Conservation (phyloP, 1,284 basidiomycete species). For the Cryptococcus sp. region DNA sequence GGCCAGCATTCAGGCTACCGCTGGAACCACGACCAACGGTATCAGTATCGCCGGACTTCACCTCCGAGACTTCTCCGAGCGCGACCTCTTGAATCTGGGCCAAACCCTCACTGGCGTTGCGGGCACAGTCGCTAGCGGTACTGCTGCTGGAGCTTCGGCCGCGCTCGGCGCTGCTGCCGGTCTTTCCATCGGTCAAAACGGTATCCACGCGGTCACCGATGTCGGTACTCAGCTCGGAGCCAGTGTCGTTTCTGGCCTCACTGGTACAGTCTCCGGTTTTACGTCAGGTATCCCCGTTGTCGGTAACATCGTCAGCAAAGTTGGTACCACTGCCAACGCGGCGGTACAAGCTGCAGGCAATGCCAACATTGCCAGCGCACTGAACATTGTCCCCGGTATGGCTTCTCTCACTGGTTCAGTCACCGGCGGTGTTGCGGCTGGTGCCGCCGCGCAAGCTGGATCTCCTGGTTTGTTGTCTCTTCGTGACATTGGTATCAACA, state of each 20-base stretch:
- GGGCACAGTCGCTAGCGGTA: background rate
- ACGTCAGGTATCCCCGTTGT: slow-evolving; percentile 2
- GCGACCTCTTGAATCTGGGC: background rate
- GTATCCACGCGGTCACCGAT: slow-evolving; percentile 2
- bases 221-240: slow-evolving; percentile 6
- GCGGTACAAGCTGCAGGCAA: background rate
- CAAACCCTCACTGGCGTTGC: background rate
- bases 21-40: background rate
- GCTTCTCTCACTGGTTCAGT: slow-evolving; percentile 6
- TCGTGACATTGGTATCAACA: slow-evolving; percentile 1
- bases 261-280: background rate
- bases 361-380: background rate
- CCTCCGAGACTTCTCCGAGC: slow-evolving; percentile 3
- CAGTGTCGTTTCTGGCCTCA: background rate
- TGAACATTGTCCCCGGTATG: slow-evolving; percentile 6
- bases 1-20: slow-evolving; percentile 4
- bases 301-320: slow-evolving; percentile 2
- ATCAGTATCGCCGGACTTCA: slow-evolving; percentile 6
- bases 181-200: slow-evolving; percentile 6
- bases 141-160: background rate
- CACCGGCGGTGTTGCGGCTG: background rate
- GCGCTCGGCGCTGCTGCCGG: slow-evolving; percentile 10
- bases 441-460: background rate
- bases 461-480: slow-evolving; percentile 6
- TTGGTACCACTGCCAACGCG: background rate